Evolutionary conservation across 2,329 filamentous ascomycete genomes (phyloP), one percentile per base, ranked within the genome.

Genomic region (Fusarium sublunatum): DNA sequence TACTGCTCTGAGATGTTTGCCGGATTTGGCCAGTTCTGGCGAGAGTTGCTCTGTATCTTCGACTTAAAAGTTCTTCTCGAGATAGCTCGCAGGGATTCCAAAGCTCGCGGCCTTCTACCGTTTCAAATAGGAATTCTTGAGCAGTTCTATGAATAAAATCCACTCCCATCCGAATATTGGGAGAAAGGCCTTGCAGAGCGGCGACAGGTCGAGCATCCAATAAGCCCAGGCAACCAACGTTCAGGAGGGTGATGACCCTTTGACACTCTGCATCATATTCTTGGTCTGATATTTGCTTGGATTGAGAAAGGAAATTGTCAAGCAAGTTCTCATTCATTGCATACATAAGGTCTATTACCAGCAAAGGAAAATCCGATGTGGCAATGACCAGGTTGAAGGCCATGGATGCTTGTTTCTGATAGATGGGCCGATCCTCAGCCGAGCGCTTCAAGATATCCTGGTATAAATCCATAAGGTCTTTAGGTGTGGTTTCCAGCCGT

Each of bases 141-240:
- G 51, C 51, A 2, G 51, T 36, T 7, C 51, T 39, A 6, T 54
- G 51, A 4, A 25, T 34, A 13, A 43, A 43, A 7, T 4, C 5
- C 3, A 49, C 9, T 4, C 8, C 11, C 7, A n/a, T 10, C 3
- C 4, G 2, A 5, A 22, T 3, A 2, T n/a, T n/a, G 6, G 6
- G 19, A 19, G 19, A 19, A 19, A 25, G 32, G 3, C 11, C 10
- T 5, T 9, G 4, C 12, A 8, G 19, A 2, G 19, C 7, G 5
- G 1, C 6, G 3, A 38, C n/a, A 5, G 19, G 19, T 2, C 19
- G 19, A 19, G 19, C 19, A 2, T 31, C 15, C 7, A 48, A 7
- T 12, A 54, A 7, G 5, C 43, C 43, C 1, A 11, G 11, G 12
- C 38, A 48, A 1, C 22, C 24, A 19, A 25, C 15, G 4, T 54